Conservation (phyloP, 2,329 filamentous ascomycete species). For the Dryadomyces quercus-mongolicae region DNA sequence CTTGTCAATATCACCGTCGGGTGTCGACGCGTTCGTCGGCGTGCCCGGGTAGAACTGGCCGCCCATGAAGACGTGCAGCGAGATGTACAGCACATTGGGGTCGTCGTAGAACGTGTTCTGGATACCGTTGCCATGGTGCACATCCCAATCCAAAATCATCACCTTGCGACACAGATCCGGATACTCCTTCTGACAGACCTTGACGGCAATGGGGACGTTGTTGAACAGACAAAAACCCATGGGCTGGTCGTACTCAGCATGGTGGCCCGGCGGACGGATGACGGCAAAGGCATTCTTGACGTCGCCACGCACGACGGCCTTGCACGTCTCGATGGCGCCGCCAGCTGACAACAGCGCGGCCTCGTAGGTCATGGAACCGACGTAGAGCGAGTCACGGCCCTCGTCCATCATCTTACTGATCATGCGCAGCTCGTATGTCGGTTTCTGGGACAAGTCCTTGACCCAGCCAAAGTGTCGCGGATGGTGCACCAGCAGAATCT, state of each 20-base stretch:
- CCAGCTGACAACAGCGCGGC: conserved; percentile 78
- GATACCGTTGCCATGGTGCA: conserved; percentile 76
- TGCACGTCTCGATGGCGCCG: conserved; percentile 90
- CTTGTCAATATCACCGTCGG: conserved; percentile 49
- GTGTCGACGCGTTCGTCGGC: conserved; percentile 42
- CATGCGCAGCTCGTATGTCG: conserved; percentile 53
- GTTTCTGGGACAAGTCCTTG: conserved; percentile 37
- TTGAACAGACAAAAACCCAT: conserved; percentile 98
- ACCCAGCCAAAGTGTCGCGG: conserved; percentile 73
- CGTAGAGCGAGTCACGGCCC: conserved; percentile 66
- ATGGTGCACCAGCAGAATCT: conserved; percentile 72
- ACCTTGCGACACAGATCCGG: conserved; percentile 76
- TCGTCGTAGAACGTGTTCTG: conserved; percentile 95
- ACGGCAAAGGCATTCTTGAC: conserved; percentile 95
- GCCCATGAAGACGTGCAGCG: conserved; percentile 76
- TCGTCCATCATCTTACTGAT: conserved; percentile 50
- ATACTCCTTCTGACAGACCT: conserved; percentile 71
- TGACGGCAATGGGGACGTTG: conserved; percentile 89
- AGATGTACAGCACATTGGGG: conserved; percentile 91
- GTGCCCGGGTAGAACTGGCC: conserved; percentile 75
- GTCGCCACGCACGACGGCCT: conserved; percentile 69
- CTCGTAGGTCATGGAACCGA: conserved; percentile 69
- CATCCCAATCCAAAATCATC: conserved; percentile 86
- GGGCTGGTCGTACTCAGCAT: conserved; percentile 73
- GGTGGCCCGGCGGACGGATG: conserved; percentile 88